Evolutionary conservation across 1,284 basidiomycete genomes (phyloP).

Genomic region (Tilletia caries): DNA sequence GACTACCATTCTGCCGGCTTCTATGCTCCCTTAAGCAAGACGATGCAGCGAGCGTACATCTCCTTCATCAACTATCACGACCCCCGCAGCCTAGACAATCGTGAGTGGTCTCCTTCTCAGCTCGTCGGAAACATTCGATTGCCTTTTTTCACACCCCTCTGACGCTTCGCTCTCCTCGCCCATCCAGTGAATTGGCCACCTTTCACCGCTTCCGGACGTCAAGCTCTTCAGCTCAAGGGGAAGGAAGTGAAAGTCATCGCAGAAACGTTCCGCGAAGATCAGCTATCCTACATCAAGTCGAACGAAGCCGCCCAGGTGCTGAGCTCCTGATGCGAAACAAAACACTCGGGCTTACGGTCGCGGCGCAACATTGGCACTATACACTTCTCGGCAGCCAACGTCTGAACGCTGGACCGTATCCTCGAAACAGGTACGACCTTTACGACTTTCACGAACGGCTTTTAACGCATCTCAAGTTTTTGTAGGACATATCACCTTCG

Average conservation of each 20-base stretch:
- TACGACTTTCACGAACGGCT: no score
- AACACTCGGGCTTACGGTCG: no score
- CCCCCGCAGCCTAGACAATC: neutral
- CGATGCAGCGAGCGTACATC: constrained; percentile 1
- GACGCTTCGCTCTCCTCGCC: no score
- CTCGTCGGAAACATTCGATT: no score
- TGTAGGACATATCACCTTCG: no score
- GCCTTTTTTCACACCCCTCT: neutral
- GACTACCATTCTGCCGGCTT: neutral
- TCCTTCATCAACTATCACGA: neutral
- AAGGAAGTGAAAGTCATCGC: neutral
- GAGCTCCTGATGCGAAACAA: neutral
- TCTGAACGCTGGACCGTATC: no score
- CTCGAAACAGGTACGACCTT: no score
- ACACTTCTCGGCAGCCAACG: no score
- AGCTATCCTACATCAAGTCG: neutral
- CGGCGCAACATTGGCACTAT: no score
- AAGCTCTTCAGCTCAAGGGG: neutral
- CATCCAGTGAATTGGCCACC: constrained; percentile 3
- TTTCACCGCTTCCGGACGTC: neutral
- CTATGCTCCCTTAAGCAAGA: constrained; percentile 1
- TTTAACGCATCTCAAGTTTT: no score
- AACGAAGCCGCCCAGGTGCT: neutral
- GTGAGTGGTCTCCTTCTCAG: neutral
- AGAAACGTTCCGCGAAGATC: neutral